Evolutionary conservation across 768 basidiomycete genomes (phyloP).

Genomic region (Chalciporus piperatus): DNA sequence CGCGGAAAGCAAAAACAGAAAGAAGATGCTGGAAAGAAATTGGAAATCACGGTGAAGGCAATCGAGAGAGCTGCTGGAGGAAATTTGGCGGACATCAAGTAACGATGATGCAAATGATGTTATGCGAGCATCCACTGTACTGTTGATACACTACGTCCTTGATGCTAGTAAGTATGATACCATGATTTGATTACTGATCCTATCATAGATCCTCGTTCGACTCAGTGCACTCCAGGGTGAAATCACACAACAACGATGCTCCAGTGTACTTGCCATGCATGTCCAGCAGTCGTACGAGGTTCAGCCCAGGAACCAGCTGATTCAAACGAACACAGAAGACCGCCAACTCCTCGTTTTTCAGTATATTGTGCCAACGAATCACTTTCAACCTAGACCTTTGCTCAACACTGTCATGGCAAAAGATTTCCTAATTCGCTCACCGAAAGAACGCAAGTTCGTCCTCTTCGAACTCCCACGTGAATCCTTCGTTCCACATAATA

Average conservation of each 20-base stretch:
- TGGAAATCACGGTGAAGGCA: constrained; percentile 50
- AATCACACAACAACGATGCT: constrained; percentile 30
- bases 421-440: constrained; percentile 26
- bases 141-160: neutral
- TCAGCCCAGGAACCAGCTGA: constrained; percentile 47
- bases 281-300: constrained; percentile 48
- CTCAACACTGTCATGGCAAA: neutral
- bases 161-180: neutral
- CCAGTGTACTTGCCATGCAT: constrained; percentile 42
- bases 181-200: neutral
- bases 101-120: neutral
- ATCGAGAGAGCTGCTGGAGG: constrained; percentile 67
- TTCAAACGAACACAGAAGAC: constrained; percentile 53
- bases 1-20: constrained; percentile 16
- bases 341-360: constrained; percentile 44
- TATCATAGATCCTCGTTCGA: neutral
- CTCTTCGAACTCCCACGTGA: constrained; percentile 48
- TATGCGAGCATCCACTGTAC: too few species aligned
- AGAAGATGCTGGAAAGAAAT: constrained; percentile 33
- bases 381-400: constrained; percentile 7
- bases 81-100: constrained; percentile 39
- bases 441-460: constrained; percentile 55
- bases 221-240: constrained; percentile 11
- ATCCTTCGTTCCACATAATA: constrained; percentile 39
- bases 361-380: constrained; percentile 37